Evolutionary conservation across 192 early-diverging fungal genomes (phyloP).

Genomic region (Linderina pennispora): DNA sequence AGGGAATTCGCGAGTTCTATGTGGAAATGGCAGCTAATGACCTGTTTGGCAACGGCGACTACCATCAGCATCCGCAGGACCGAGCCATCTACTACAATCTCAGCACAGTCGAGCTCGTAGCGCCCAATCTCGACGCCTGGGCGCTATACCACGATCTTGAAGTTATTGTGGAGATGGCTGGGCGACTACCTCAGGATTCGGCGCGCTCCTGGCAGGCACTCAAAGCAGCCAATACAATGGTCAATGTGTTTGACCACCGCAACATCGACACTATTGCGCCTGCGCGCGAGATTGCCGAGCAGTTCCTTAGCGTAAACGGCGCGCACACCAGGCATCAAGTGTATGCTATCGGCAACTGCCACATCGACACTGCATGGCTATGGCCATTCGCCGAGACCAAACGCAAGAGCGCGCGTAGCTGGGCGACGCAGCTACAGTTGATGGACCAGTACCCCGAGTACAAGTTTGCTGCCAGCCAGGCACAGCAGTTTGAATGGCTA

Average conservation of each 20-base stretch:
- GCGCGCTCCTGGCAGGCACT: constrained; percentile 74
- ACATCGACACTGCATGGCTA: constrained; percentile 86
- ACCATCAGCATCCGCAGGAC: constrained; percentile 58
- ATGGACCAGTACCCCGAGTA: constrained; percentile 90
- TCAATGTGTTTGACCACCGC: constrained; percentile 63
- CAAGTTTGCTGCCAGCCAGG: constrained; percentile 88
- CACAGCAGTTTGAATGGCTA: constrained; percentile 93
- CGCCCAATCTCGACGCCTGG: constrained; percentile 66
- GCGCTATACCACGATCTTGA: constrained; percentile 74
- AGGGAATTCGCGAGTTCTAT: constrained; percentile 62
- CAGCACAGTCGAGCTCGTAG: constrained; percentile 57
- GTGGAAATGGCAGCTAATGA: constrained; percentile 90
- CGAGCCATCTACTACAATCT: constrained; percentile 62
- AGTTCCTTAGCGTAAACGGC: constrained; percentile 64
- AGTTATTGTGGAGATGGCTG: constrained; percentile 68
- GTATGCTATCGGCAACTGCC: constrained; percentile 89
- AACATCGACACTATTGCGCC: constrained; percentile 40
- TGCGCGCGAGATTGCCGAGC: constrained; percentile 43
- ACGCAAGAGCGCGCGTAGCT: constrained; percentile 79
- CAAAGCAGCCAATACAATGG: constrained; percentile 68
- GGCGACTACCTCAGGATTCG: constrained; percentile 62
- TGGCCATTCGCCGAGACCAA: constrained; percentile 98
- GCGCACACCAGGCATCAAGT: constrained; percentile 60
- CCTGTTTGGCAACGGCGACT: constrained; percentile 78
- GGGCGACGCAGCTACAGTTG: constrained; percentile 68